phyloP scores from a whole-genome alignment of 2,329 filamentous ascomycete genomes.

The Aspergillus tamarii region DNA sequence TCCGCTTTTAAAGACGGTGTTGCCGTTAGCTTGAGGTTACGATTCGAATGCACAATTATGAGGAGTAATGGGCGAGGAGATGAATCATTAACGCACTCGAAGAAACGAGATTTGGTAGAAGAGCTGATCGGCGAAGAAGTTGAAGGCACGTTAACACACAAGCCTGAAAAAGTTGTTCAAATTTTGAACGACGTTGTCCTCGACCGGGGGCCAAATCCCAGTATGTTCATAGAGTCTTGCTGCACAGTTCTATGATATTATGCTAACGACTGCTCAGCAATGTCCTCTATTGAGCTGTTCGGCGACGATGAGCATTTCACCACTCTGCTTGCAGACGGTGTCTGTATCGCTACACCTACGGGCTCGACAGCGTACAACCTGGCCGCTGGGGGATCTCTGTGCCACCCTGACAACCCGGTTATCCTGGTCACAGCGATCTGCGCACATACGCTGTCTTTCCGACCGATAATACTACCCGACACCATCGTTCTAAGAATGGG shows the following conservation, averaged over 20 bases:
- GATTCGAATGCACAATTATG: conserved; percentile 96
- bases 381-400: conserved; percentile 90
- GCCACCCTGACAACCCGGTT: conserved; percentile 94
- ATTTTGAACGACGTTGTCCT: conserved; percentile 97
- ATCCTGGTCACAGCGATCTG: conserved; percentile 94
- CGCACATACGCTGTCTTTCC: conserved; percentile 90
- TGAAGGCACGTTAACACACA: conserved; percentile 82
- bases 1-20: conserved; percentile 80
- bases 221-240: conserved; percentile 54
- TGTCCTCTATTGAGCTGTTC: conserved; percentile 91
- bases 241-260: not conserved
- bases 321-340: conserved; percentile 86
- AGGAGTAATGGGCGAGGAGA: conserved; percentile 52
- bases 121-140: conserved; percentile 86
- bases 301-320: conserved; percentile 96
- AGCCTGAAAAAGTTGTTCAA: conserved; percentile 80
- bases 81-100: conserved; percentile 31
- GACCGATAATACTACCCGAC: conserved; percentile 94
- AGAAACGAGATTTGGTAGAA: conserved; percentile 74
- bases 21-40: conserved; percentile 80
- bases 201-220: conserved; percentile 89
- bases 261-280: conserved; percentile 57
- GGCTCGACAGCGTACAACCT: conserved; percentile 96
- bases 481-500: conserved; percentile 91
- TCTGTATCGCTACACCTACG: conserved; percentile 92